A percentile compares a stretch with the other conserved stretches of the same genome.
Evolutionary conservation across 805 yeast species (phyloP).

Genomic region (Starmerella scarabaei): DNA sequence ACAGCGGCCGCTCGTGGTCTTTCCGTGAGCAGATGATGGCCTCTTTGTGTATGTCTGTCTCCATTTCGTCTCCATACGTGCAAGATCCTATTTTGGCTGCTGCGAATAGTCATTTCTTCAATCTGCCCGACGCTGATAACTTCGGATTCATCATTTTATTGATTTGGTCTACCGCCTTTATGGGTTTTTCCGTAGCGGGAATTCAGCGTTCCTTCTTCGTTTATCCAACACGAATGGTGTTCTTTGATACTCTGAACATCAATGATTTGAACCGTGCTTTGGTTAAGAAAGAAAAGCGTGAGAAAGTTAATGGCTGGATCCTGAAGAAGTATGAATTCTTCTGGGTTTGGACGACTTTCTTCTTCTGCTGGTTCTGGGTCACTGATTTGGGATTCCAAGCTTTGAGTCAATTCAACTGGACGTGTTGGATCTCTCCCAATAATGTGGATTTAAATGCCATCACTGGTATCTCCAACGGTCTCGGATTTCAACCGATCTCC

Average conservation of each 20-base stretch:
- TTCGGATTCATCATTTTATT: constrained; percentile 45
- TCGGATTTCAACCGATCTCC: constrained; percentile 40
- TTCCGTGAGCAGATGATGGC: constrained; percentile 29
- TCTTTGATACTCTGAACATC: constrained; percentile 29
- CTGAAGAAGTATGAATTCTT: constrained; percentile 41
- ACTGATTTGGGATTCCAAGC: constrained; percentile 54
- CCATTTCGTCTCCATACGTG: constrained; percentile 20
- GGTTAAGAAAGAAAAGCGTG: constrained; percentile 31
- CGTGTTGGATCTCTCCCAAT: constrained; percentile 41
- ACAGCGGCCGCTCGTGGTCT: constrained; percentile 41
- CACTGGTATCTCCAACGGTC: constrained; percentile 38
- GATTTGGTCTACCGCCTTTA: constrained; percentile 42
- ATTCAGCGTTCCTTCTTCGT: constrained; percentile 45
- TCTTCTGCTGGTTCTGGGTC: constrained; percentile 49
- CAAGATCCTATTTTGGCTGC: constrained; percentile 25
- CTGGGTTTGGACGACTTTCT: constrained; percentile 29
- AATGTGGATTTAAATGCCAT: constrained; percentile 46
- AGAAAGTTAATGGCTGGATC: constrained; percentile 44
- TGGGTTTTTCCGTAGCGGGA: constrained; percentile 59
- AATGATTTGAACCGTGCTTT: constrained; percentile 39
- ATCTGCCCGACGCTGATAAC: constrained; percentile 19
- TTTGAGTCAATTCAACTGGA: constrained; percentile 48
- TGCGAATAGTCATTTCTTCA: constrained; percentile 21
- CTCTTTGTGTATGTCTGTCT: constrained; percentile 28
- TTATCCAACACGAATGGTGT: constrained; percentile 39